These are phyloP conservation scores for Ceraceosorus guamensis DNA, from an alignment of 1,284 basidiomycete genomes.

Conservation along the genomic window DNA sequence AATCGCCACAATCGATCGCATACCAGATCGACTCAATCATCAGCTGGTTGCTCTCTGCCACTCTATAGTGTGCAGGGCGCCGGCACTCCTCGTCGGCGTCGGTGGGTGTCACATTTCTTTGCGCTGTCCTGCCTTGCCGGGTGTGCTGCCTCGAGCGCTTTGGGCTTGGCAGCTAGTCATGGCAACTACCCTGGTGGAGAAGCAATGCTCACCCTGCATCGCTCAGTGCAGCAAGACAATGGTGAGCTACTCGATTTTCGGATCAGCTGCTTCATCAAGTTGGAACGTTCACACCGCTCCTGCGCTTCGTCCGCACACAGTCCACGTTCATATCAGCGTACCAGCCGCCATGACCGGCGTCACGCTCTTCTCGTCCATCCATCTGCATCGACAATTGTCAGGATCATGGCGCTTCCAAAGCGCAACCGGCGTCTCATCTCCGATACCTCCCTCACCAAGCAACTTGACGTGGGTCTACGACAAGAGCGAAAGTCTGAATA, in stretches of 20 bases:
- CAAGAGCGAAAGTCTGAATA: neutral
- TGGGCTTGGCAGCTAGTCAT: neutral
- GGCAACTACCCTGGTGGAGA: neutral
- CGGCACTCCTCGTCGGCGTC: neutral
- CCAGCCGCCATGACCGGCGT: neutral
- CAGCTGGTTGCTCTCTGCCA: neutral
- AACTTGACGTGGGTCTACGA: neutral
- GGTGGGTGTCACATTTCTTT: neutral
- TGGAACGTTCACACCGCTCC: neutral
- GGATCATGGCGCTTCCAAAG: too few relatives aligned
- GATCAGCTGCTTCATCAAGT: neutral
- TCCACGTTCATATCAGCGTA: neutral
- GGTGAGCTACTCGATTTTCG: too few relatives aligned
- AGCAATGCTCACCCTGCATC: neutral
- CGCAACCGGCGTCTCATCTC: too few relatives aligned
- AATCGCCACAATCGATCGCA: neutral
- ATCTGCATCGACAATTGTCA: too few relatives aligned
- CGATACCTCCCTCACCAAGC: neutral
- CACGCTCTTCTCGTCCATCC: neutral
- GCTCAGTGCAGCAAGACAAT: too few relatives aligned
- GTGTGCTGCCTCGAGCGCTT: neutral
- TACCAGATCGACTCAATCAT: neutral
- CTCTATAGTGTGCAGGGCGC: neutral
- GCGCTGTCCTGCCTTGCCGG: neutral
- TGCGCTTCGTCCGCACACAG: neutral